These are phyloP conservation scores for Thraustochytrium striatum DNA, from an alignment of 352 stramenopile genomes.

Conservation along the genomic window DNA sequence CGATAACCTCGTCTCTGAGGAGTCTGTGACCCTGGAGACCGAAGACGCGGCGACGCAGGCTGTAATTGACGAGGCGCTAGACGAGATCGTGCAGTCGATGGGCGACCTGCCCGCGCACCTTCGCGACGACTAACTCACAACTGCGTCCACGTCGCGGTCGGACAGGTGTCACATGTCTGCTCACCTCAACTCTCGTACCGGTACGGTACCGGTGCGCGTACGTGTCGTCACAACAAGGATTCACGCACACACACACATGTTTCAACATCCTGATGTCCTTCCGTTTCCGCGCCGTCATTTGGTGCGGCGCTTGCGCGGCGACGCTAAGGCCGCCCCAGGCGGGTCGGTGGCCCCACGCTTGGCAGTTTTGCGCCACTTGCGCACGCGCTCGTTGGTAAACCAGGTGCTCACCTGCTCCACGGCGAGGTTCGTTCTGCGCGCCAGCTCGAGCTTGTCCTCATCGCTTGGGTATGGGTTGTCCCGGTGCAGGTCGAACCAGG, in stretches of 20 bases:
- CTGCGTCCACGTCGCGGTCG: no score
- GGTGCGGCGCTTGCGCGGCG: no score
- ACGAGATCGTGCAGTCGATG: slow-evolving; percentile 36
- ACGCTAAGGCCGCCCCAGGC: no score
- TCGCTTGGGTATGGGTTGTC: slow-evolving; percentile 41
- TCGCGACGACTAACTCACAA: background rate
- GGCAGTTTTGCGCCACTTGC: no score
- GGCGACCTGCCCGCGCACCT: slow-evolving; percentile 20
- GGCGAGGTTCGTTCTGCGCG: background rate
- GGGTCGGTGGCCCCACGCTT: no score
- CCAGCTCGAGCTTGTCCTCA: slow-evolving; percentile 14
- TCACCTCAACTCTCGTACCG: no score
- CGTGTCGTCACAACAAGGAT: no score
- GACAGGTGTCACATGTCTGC: no score
- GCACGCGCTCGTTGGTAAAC: slow-evolving; percentile 49
- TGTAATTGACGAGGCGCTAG: background rate
- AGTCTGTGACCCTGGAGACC: background rate
- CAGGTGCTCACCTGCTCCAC: slow-evolving; percentile 24
- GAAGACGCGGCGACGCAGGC: background rate
- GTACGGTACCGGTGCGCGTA: no score
- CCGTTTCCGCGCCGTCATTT: no score
- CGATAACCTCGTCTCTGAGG: background rate
- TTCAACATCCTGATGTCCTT: no score
- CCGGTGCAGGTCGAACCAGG: slow-evolving; percentile 25
- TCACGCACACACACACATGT: no score